Evolutionary conservation across 2,329 filamentous ascomycete species (phyloP).

Genomic region (Ophiocordyceps camponoti-leonardi): DNA sequence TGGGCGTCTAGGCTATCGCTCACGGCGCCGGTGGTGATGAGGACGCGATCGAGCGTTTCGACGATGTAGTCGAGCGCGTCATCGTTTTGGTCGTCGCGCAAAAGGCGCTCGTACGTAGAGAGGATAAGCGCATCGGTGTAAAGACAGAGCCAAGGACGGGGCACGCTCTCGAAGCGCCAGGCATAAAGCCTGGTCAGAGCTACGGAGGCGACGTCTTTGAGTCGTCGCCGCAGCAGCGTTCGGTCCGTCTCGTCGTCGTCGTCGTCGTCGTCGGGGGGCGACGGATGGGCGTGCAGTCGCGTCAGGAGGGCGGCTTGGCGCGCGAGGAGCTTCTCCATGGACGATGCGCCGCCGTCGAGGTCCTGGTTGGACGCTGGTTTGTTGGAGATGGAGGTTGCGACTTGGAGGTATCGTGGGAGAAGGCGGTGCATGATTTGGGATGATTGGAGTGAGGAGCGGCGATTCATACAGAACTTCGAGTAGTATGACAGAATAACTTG

Average conservation of each 20-base stretch:
- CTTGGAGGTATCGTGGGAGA: neutral
- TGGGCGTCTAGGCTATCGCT: conserved; percentile 25
- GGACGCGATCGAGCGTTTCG: conserved; percentile 51
- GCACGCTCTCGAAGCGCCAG: conserved; percentile 50
- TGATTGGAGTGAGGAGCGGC: too few species aligned
- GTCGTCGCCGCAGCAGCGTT: conserved; percentile 19
- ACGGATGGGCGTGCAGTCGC: conserved; percentile 8
- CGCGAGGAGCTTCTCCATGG: conserved; percentile 9
- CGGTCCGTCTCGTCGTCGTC: neutral
- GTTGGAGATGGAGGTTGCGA: neutral
- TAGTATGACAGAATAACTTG: too few species aligned
- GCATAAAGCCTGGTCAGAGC: conserved; percentile 53
- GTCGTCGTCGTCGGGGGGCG: too few species aligned
- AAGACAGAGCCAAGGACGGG: conserved; percentile 49
- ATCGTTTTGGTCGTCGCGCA: conserved; percentile 4
- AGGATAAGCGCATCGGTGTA: conserved; percentile 57
- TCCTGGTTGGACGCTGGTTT: neutral
- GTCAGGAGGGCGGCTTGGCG: conserved; percentile 12
- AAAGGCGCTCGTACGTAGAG: conserved; percentile 28
- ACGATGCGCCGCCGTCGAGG: neutral
- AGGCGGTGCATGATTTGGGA: neutral
- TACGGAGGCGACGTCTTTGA: conserved; percentile 39
- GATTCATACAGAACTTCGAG: too few species aligned
- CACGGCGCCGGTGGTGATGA: conserved; percentile 58
- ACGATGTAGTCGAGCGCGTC: conserved; percentile 37